Base-by-base conservation (phyloP, 176 grass and related monocot species). In the Oryza meridionalis region DNA sequence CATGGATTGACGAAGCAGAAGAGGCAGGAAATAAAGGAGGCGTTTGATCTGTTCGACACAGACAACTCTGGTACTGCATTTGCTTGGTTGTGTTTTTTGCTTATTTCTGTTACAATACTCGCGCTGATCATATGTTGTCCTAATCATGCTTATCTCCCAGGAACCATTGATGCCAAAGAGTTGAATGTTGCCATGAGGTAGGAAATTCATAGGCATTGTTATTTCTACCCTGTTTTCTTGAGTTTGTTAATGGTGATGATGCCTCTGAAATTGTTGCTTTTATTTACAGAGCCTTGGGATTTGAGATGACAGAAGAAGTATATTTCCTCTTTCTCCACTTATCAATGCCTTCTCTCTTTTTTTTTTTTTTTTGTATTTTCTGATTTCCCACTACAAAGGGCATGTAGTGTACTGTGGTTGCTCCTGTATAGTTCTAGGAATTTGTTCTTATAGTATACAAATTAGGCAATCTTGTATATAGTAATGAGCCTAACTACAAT, bases 161-260 rank as follows among this genome's bases (percentile, higher is more conserved):
- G 96, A 64, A 92, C 89, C 55, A 95, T 99, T 62, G 96, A 99
- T 59, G 91, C 86, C 24, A 94, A 99, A 64, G 93, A 99, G 84
- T 76, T 99, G 75, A 94, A 92, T 89, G 93, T 94, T 79, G 96
- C 97, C 64, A 96, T 99, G 91, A 94, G 97, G 97, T 96, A 93
- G 15, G 27, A 26, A 35, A 72, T 61, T 35, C 47, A 37, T 77
- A 25, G 4, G 12, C 66, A 65, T 75, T 77, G 64, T 37, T 25
- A 62, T 72, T 70, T 73, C 70, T 26, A 24, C 35, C 33, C 0
- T 65, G 3, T 62, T 66, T 70, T 38, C 7, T 35, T 31, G 7
- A 59, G 27, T 86, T 21, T 51, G 3, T 49, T 3, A 42, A 2
- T 3, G 1, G 32, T 16, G 58, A 81, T 27, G 73, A 72, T 24